These are phyloP conservation scores for Acanthamoeba triangularis DNA, from an alignment of 208 protist genomes.

Conservation along the genomic window DNA sequence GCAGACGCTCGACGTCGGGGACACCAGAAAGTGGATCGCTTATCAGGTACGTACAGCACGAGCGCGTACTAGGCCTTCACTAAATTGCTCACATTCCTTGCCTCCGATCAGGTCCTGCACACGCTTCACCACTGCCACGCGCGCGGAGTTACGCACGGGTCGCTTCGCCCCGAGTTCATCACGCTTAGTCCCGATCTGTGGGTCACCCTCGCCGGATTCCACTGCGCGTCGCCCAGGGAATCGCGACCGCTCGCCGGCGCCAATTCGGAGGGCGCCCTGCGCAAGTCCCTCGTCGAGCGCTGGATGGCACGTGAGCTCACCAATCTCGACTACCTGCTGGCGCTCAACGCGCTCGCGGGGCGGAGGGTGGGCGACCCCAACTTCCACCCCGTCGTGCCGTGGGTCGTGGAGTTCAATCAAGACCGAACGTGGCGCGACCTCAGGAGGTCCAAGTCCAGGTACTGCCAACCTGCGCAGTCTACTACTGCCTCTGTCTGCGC, in stretches of 20 bases:
- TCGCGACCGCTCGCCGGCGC: background rate
- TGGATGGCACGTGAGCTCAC: conserved; percentile 80
- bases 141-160: conserved; percentile 27
- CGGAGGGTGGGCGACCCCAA: conserved; percentile 78
- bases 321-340: conserved; percentile 86
- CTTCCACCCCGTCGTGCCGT: conserved; percentile 84
- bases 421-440: conserved; percentile 78
- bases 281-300: conserved; percentile 13
- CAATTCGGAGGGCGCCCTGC: background rate
- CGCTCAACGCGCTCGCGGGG: conserved; percentile 81
- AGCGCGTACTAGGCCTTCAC: background rate
- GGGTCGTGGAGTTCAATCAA: conserved; percentile 83
- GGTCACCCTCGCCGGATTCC: conserved; percentile 45
- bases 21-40: background rate
- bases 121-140: conserved; percentile 35
- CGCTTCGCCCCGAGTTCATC: conserved; percentile 18
- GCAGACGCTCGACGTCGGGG: background rate
- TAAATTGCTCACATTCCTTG: background rate
- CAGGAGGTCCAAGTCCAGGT: conserved; percentile 80
- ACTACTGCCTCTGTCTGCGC: background rate
- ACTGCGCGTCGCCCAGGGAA: background rate
- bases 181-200: conserved; percentile 23
- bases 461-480: background rate
- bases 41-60: background rate
- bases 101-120: background rate